Conservation (phyloP, 768 basidiomycete genomes). For the Suillus bovinus region DNA sequence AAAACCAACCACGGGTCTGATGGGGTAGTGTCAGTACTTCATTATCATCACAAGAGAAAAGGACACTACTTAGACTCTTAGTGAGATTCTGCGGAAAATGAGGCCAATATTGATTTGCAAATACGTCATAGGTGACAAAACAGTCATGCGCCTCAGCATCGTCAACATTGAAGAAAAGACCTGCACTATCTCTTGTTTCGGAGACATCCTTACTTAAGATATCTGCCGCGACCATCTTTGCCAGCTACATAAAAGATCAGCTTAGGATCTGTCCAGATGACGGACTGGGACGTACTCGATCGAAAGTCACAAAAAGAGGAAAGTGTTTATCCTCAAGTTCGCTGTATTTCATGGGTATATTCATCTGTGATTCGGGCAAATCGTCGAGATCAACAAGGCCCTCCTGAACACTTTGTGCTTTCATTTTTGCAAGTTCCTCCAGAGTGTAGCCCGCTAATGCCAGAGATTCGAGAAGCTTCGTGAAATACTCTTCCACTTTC, state of each 20-base stretch:
- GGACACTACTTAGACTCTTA: constrained; percentile 50
- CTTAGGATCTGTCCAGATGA: not conserved
- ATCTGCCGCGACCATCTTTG: constrained; percentile 28
- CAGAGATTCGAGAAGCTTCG: constrained; percentile 48
- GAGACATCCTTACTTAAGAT: constrained; percentile 13
- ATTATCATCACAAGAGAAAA: not conserved
- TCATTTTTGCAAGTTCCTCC: constrained; percentile 38
- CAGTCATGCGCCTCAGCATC: constrained; percentile 22
- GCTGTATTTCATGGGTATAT: constrained; percentile 50
- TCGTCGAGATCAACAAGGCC: constrained; percentile 37
- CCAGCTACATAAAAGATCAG: constrained; percentile 16
- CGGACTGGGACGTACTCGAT: constrained; percentile 43
- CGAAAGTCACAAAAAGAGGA: constrained; percentile 69
- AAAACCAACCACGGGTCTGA: constrained; percentile 64
- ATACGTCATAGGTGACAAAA: constrained; percentile 47
- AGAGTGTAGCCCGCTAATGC: constrained; percentile 35
- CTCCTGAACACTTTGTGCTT: constrained; percentile 20
- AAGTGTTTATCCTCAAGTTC: constrained; percentile 60
- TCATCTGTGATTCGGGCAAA: constrained; percentile 31
- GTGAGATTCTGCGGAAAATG: constrained; percentile 52
- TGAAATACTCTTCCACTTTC: constrained; percentile 73
- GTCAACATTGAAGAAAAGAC: constrained; percentile 16
- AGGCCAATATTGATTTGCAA: constrained; percentile 57
- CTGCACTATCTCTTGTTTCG: constrained; percentile 9
- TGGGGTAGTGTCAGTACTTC: not conserved